Base-by-base conservation (phyloP, 164 flowering plant genomes). In the Piper longum region DNA sequence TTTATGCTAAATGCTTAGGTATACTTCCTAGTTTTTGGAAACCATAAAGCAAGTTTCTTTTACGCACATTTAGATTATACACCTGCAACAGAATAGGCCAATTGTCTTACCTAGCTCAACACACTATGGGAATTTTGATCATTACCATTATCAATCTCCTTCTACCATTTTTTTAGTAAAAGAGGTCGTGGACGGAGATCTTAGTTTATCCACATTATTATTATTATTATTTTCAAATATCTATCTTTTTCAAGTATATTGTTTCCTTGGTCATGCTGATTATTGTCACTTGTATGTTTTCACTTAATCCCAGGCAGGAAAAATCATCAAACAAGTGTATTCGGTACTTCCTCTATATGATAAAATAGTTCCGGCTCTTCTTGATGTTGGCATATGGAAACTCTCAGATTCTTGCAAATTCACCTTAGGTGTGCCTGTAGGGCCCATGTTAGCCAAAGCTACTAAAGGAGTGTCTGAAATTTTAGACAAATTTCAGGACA, bases 391-490 rank as follows among this genome's bases (percentile, higher is more conserved):
- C 67, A 83, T 95, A 16, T 83, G 84, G 87, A 76, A 87, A 75
- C 91, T 95, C 70, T 72, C 83, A 18, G 80, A 81, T 58, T 71
- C 83, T 16, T 91, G 96, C 71, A 74, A 56, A 63, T 95, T 95
- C 68, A 79, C 90, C n/a, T 77, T 74, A 16, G 99, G 99, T 71
- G 82, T 91, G 59, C 99, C 99, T 4, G 69, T 95, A 73, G 97
- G 99, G 57, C 96, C 99, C 59, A 95, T 95, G 99, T 77, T 95
- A 44, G 97, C 99, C 62, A 95, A 95, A 69, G 93, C 96, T 56
- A 91, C 99, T 7, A 95, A 87, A 57, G 96, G 96, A 16, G 93
- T 95, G 41, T 79, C 88, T 43, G 99, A 91, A 73, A 95, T 95
- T 63, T 55, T 87, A 59, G 88, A 85, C 56, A 95, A 91, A 72